phyloP scores from a whole-genome alignment of 192 early-diverging fungal species.

The Lobulomyces angularis region DNA sequence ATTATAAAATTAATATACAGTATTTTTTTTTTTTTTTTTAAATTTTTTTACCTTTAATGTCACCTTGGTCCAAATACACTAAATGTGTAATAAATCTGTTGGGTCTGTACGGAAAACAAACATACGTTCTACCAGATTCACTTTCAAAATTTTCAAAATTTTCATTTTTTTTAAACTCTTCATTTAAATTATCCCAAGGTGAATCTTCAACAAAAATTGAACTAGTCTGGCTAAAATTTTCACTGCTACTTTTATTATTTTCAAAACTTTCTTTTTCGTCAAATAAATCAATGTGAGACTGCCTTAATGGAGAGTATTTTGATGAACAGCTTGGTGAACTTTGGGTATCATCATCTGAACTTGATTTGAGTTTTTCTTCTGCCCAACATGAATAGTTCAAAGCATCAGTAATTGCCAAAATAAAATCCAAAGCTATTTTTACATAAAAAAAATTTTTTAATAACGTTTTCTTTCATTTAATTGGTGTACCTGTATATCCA shows the following conservation, averaged over 20 bases:
- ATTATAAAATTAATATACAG: too few species aligned
- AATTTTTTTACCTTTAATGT: too few species aligned
- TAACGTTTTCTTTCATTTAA: too few species aligned
- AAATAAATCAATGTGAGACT: neutral
- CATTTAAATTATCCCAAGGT: neutral
- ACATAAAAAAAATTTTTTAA: too few species aligned
- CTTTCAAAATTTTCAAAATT: neutral
- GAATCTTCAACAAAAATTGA: neutral
- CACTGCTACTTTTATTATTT: neutral
- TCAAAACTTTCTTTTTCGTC: neutral
- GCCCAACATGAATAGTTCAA: slow-evolving; percentile 38
- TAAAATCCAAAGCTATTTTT: slow-evolving; percentile 63
- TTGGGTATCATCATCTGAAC: slow-evolving; percentile 16
- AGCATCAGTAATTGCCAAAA: slow-evolving; percentile 50
- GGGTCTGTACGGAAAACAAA: slow-evolving; percentile 22
- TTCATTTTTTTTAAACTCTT: slow-evolving; percentile 8
- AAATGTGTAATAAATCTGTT: slow-evolving; percentile 31
- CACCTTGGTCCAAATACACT: slow-evolving; percentile 24
- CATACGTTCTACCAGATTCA: slow-evolving; percentile 6
- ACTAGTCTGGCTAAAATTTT: neutral
- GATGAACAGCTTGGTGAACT: too few species aligned
- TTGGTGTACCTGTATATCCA: slow-evolving; percentile 53
- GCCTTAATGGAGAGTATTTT: slow-evolving; percentile 19
- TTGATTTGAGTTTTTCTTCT: slow-evolving; percentile 12
- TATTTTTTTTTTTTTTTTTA: too few species aligned